These are phyloP conservation scores for Pezicula radicicola DNA, from an alignment of 2,329 filamentous ascomycete genomes.

Conservation along the genomic window DNA sequence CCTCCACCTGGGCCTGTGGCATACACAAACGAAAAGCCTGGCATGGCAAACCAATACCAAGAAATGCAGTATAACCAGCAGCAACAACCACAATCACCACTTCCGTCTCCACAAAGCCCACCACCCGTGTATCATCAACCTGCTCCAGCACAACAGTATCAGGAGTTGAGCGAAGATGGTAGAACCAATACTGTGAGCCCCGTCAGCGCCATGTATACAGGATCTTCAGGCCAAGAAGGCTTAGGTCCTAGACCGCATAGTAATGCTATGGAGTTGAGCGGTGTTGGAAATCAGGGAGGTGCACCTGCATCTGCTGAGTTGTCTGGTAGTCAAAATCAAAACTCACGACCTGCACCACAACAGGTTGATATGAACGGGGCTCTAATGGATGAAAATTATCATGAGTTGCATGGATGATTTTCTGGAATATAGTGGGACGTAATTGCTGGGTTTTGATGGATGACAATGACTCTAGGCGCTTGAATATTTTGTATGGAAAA, in stretches of 20 bases:
- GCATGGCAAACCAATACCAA: not conserved
- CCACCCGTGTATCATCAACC: not conserved
- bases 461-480: no score
- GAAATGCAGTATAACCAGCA: not conserved
- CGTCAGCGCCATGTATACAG: not conserved
- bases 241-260: not conserved
- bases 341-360: not conserved
- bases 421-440: no score
- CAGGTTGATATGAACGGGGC: conserved; percentile 1
- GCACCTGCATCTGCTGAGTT: not conserved
- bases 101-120: not conserved
- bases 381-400: conserved; percentile 1
- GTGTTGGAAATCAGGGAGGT: not conserved
- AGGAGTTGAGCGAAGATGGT: not conserved
- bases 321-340: not conserved
- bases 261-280: not conserved
- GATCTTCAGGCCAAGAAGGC: not conserved
- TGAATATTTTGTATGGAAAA: no score
- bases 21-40: not conserved
- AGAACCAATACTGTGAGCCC: not conserved
- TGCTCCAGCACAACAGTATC: not conserved
- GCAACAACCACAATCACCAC: not conserved
- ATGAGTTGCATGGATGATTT: not conserved
- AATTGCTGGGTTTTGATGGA: no score
- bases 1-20: not conserved